Conservation (phyloP, 805 yeast species). For the Kazachstania martiniae region DNA sequence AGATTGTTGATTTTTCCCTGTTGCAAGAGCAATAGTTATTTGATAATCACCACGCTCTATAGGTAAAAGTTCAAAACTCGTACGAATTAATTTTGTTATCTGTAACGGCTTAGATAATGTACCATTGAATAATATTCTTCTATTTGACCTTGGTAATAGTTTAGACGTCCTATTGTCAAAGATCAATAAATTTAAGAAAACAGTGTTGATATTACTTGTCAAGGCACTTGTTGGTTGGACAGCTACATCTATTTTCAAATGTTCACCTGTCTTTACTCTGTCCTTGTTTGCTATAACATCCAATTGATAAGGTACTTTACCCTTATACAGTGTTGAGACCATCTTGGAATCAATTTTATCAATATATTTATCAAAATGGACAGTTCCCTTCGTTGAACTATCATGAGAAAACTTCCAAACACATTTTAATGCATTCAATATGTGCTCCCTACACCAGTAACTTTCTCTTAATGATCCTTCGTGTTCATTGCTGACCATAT, state of each 20-base stretch:
- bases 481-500: slow-evolving; percentile 43
- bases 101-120: slow-evolving; percentile 39
- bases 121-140: slow-evolving; percentile 63
- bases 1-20: slow-evolving; percentile 1
- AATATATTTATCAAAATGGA: slow-evolving; percentile 20
- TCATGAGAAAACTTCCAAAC: slow-evolving; percentile 39
- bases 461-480: slow-evolving; percentile 44
- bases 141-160: slow-evolving; percentile 30
- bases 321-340: slow-evolving; percentile 15
- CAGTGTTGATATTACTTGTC: not conserved
- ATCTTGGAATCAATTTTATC: slow-evolving; percentile 18
- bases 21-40: slow-evolving; percentile 41
- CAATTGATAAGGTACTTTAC: slow-evolving; percentile 11
- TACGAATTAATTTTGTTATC: slow-evolving; percentile 34
- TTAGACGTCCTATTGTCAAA: slow-evolving; percentile 18
- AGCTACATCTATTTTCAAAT: slow-evolving; percentile 5
- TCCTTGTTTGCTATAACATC: slow-evolving; percentile 3
- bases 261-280: slow-evolving; percentile 9
- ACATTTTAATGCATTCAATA: slow-evolving; percentile 52
- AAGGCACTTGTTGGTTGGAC: slow-evolving; percentile 6
- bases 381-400: slow-evolving; percentile 9
- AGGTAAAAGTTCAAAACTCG: slow-evolving; percentile 41
- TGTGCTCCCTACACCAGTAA: slow-evolving; percentile 72
- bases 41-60: slow-evolving; percentile 74
- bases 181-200: slow-evolving; percentile 9